Evolutionary conservation across 1,139 yeast species (phyloP).

Genomic region (Tardiomyces depauwii): DNA sequence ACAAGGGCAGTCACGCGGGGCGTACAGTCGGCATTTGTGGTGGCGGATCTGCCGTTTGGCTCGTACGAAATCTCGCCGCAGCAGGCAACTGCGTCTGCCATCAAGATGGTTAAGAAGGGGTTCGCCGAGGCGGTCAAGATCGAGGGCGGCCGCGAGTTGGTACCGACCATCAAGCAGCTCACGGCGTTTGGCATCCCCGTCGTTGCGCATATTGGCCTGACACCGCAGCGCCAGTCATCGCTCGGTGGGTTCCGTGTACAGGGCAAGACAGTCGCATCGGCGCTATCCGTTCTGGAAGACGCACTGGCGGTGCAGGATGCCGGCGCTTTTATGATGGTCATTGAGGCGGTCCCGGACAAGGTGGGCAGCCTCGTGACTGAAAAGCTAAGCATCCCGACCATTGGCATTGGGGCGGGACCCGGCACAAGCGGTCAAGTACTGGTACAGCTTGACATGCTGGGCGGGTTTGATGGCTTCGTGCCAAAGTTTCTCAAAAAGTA

Average conservation of each 20-base stretch:
- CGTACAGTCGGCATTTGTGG: constrained; percentile 46
- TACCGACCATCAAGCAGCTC: constrained; percentile 38
- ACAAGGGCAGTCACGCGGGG: constrained; percentile 71
- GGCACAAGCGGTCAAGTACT: constrained; percentile 80
- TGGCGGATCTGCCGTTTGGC: constrained; percentile 92
- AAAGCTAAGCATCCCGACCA: constrained; percentile 59
- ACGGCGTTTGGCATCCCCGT: constrained; percentile 73
- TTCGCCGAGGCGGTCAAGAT: constrained; percentile 72
- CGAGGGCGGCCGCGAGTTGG: constrained; percentile 68
- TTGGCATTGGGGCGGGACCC: constrained; percentile 94
- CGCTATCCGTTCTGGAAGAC: constrained; percentile 50
- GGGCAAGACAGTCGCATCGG: constrained; percentile 49
- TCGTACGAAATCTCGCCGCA: constrained; percentile 55
- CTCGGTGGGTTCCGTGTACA: constrained; percentile 86
- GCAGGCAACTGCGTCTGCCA: constrained; percentile 56
- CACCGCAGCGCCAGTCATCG: constrained; percentile 76
- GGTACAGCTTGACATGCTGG: constrained; percentile 76
- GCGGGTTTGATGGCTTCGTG: constrained; percentile 42
- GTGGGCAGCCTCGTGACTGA: constrained; percentile 59
- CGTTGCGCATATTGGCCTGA: constrained; percentile 84
- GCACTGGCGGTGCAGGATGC: constrained; percentile 61
- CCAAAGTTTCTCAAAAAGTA: constrained; percentile 78
- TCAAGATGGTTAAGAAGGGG: constrained; percentile 47
- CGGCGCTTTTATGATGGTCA: constrained; percentile 65
- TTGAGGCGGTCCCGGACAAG: constrained; percentile 79